Conservation (phyloP, 2,329 filamentous ascomycete species). For the Corniculantispora saksenae region DNA sequence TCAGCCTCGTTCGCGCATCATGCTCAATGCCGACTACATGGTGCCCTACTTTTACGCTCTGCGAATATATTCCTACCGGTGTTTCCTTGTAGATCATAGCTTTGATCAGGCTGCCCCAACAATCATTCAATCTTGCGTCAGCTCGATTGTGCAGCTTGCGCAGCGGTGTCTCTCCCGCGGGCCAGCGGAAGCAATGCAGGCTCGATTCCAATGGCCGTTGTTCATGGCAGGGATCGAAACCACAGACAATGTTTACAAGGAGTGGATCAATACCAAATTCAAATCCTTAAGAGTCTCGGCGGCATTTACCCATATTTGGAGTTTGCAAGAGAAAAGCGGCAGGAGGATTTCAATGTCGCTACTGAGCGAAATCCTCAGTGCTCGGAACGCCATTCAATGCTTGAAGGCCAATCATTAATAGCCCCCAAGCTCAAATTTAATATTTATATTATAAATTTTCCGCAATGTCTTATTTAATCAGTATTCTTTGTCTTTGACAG, state of each 20-base stretch:
- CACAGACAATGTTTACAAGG: conserved; percentile 10
- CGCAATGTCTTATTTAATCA: not conserved
- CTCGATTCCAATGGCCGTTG: conserved; percentile 8
- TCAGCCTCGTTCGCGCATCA: conserved; percentile 6
- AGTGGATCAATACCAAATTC: conserved; percentile 10
- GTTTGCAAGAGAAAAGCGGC: not conserved
- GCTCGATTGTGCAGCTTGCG: conserved; percentile 2
- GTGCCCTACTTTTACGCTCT: conserved; percentile 14
- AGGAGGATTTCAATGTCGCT: not conserved
- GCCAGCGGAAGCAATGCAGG: not conserved
- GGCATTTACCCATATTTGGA: not conserved
- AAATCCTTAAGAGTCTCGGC: not conserved
- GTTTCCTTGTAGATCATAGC: not conserved
- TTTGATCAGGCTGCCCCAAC: not conserved
- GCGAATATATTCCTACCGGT: conserved; percentile 9
- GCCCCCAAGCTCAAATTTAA: no score
- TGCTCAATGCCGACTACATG: conserved; percentile 17
- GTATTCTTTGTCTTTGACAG: not conserved
- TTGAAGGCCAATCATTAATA: not conserved
- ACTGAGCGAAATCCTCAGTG: not conserved
- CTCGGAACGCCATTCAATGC: not conserved
- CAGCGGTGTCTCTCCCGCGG: conserved; percentile 9
- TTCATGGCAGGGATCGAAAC: conserved; percentile 17
- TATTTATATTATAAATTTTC: no score
- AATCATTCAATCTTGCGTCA: not conserved